A percentile compares a stretch with the other conserved stretches of the same genome.
Conservation (phyloP, 1,139 yeast species). For the Yamadazyma triangularis region DNA sequence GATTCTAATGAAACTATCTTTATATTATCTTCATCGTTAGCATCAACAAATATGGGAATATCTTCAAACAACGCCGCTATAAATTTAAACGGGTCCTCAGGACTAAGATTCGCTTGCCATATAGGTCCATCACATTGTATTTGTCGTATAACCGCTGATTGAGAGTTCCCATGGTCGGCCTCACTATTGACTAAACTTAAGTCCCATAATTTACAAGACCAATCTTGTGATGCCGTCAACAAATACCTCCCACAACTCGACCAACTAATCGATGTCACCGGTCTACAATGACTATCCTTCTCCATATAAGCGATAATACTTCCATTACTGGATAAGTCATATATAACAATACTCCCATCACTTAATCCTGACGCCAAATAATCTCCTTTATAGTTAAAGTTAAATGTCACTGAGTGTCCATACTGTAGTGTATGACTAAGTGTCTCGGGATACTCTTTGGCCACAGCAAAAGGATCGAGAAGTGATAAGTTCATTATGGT, state of each 20-base stretch:
- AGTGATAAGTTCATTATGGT: constrained; percentile 69
- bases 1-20: constrained; percentile 23
- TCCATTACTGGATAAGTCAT: constrained; percentile 61
- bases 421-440: constrained; percentile 59
- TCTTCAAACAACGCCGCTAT: constrained; percentile 50
- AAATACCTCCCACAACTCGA: constrained; percentile 67
- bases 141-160: constrained; percentile 28
- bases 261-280: constrained; percentile 80
- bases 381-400: constrained; percentile 75
- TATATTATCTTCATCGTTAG: constrained; percentile 26
- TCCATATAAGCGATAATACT: constrained; percentile 52
- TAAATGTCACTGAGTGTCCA: constrained; percentile 73
- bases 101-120: constrained; percentile 66
- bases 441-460: constrained; percentile 89
- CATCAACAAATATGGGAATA: constrained; percentile 53
- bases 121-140: constrained; percentile 64
- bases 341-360: constrained; percentile 74
- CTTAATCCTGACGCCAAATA: constrained; percentile 82
- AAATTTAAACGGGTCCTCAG: constrained; percentile 37
- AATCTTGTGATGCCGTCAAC: constrained; percentile 77
- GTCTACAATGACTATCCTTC: constrained; percentile 60
- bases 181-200: constrained; percentile 31
- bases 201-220: constrained; percentile 85
- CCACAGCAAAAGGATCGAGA: constrained; percentile 87
- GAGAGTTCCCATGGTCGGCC: constrained; percentile 11